phyloP scores from a whole-genome alignment of 495 filamentous ascomycete genomes.

The Choiromyces venosus region DNA sequence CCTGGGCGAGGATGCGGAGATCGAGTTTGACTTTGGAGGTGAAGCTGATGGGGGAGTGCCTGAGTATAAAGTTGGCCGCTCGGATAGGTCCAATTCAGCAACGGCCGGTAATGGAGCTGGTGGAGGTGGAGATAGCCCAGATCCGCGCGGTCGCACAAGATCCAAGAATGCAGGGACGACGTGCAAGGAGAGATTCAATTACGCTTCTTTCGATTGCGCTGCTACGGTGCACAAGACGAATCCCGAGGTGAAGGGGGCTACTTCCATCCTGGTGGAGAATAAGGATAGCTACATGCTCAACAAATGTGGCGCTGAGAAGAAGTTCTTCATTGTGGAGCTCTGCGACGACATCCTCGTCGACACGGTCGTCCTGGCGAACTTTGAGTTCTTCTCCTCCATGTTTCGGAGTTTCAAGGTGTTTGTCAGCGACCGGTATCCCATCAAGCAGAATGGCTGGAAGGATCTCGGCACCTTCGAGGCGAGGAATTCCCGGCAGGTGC shows the following conservation, averaged over 20 bases:
- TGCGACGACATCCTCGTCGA: conserved; percentile 93
- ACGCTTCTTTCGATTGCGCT: conserved; percentile 93
- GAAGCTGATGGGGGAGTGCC: conserved; percentile 28
- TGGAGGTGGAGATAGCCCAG: conserved; percentile 49
- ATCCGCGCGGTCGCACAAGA: conserved; percentile 48
- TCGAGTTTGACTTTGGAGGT: conserved; percentile 77
- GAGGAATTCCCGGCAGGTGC: conserved; percentile 83
- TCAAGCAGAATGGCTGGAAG: conserved; percentile 87
- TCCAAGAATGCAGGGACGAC: conserved; percentile 92
- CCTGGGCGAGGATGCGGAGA: conserved; percentile 82
- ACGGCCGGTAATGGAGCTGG: conserved; percentile 47
- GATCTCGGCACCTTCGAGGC: conserved; percentile 84
- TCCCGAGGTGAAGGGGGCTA: conserved; percentile 71
- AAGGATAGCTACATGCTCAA: conserved; percentile 99
- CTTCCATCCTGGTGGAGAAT: conserved; percentile 84
- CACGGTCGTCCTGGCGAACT: conserved; percentile 92
- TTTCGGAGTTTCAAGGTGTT: conserved; percentile 83
- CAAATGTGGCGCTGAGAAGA: conserved; percentile 77
- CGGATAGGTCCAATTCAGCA: conserved; percentile 39
- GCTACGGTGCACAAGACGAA: conserved; percentile 91
- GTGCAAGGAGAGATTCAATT: conserved; percentile 92
- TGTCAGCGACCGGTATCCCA: conserved; percentile 87
- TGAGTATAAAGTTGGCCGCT: conserved; percentile 47
- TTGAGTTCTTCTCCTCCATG: conserved; percentile 94
- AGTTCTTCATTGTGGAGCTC: conserved; percentile 85